Base-by-base conservation (phyloP, 371 early-diverging fungal species). In the Rhizopus delemar region DNA sequence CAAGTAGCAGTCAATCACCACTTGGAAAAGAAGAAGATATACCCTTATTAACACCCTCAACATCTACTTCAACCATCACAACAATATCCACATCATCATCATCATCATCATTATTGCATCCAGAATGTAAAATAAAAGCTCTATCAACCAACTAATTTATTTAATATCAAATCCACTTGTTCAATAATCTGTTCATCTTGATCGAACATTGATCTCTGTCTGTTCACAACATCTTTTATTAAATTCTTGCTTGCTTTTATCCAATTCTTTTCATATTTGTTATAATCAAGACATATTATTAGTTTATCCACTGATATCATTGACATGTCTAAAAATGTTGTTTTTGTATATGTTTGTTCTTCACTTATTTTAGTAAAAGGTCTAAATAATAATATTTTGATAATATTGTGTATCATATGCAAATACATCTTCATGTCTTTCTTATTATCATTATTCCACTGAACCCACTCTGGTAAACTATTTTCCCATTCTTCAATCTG, bases 241-340 rank as follows among this genome's bases (percentile, higher is more conserved):
- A 75, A 29, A 9, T 41, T 41, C 8, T 46, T 22, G 1, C 69
- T 68, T 4, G 71, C 62, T 12, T 31, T 50, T 2, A 36, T 46
- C 73, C 75, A 71, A 29, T 34, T 32, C 5, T 43, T 56, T 11
- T 11, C 15, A 6, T 52, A 29, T 2, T 52, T 32, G 2, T 63
- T 9, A 8, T 32, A 13, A 28, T 9, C 12, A 12, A 73, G 32
- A 46, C 78, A 78, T 5, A 16, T 51, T 3, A 62, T 48, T 7
- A 75, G 35, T 39, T 69, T 55, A 53, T 71, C 66, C 5, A 73
- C 68, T 12, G 79, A 53, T 4, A 50, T 41, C 13, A 68, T 52
- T 0, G 79, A 78, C 49, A 78, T 35, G 43, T 78, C 79, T 34
- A 78, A 59, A 67, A 78, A 78, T 0, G 74, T 75, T 2, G 76